Evolutionary conservation across 306 rosid species (phyloP), one percentile per base, ranked within the genome.

Genomic region (Quercus glauca): DNA sequence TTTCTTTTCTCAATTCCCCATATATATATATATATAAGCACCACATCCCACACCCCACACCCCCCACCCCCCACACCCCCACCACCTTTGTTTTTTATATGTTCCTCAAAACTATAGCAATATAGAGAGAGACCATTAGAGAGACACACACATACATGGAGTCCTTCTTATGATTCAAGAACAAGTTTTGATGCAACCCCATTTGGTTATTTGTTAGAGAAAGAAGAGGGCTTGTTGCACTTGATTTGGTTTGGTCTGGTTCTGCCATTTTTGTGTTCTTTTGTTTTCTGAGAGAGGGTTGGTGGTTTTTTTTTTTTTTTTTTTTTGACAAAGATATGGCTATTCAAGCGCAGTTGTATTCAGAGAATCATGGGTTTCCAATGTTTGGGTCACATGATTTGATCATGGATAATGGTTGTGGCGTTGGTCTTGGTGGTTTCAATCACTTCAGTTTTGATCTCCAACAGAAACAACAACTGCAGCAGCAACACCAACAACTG

Each of bases 321-420:
- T 72, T 18, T 11, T 60, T 49, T 0, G 17, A 28, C 33, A 25
- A 52, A 55, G 55, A 12, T 10, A 90, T 92, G 97, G 91, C 96
- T 1, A 83, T 89, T 71, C 87, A 92, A 59, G 92, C 96, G 1
- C 94, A 87, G 72, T 61, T 90, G 73, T 87, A 69, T 37, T 18
- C 85, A 7, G 88, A 82, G 45, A 85, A 82, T 73, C 74, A 71
- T 18, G 80, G 81, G 58, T 86, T 89, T 63, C 87, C 90, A 1
- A 76, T 87, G 43, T 78, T 58, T 17, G 85, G 81, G 15, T 77
- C 87, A 13, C 84, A 79, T 68, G 79, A 79, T 79, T 64, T 60
- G 82, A 77, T 59, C 73, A 64, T 56, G 13, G 83, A 80, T n/a
- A 81, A 52, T 80, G 88, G 81, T 43, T 57, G 67, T 55, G 89